phyloP scores from a whole-genome alignment of 2,329 filamentous ascomycete genomes.

The Aspergillus ustus region DNA sequence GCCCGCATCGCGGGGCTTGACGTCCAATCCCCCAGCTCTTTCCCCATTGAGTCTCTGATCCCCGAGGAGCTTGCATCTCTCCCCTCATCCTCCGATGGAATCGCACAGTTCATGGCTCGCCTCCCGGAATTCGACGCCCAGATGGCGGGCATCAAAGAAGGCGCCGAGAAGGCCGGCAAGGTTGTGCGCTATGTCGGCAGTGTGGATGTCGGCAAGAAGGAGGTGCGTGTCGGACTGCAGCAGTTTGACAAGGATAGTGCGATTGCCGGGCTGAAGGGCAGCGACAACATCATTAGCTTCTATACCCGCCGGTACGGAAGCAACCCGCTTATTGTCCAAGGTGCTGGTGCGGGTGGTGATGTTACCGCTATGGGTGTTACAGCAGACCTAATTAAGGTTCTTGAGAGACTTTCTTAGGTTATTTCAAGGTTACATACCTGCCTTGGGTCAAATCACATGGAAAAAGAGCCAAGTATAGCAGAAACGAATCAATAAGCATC shows the following conservation, averaged over 20 bases:
- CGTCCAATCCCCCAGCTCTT: constrained; percentile 81
- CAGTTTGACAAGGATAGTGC: constrained; percentile 86
- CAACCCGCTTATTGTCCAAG: constrained; percentile 92
- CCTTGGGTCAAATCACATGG: neutral
- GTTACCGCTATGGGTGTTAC: constrained; percentile 98
- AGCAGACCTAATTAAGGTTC: constrained; percentile 87
- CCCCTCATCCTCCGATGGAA: constrained; percentile 58
- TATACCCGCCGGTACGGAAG: constrained; percentile 92
- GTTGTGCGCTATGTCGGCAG: constrained; percentile 94
- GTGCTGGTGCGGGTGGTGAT: constrained; percentile 89
- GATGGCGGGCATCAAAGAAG: constrained; percentile 86
- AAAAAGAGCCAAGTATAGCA: neutral
- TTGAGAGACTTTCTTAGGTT: constrained; percentile 68
- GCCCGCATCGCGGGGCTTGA: constrained; percentile 82
- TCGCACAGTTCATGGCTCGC: constrained; percentile 82
- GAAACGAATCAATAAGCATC: neutral
- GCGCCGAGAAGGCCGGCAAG: constrained; percentile 85
- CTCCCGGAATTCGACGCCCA: constrained; percentile 82
- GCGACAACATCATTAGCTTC: constrained; percentile 98
- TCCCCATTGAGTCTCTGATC: constrained; percentile 93
- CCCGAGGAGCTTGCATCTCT: constrained; percentile 81
- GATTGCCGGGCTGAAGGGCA: constrained; percentile 93
- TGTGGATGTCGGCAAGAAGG: constrained; percentile 79
- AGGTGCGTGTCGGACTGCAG: constrained; percentile 90
- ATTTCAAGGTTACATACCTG: neutral